A percentile compares a stretch with the other conserved stretches of the same genome.
Conservation (phyloP, 768 basidiomycete genomes). For the Boletus subcaerulescens region DNA sequence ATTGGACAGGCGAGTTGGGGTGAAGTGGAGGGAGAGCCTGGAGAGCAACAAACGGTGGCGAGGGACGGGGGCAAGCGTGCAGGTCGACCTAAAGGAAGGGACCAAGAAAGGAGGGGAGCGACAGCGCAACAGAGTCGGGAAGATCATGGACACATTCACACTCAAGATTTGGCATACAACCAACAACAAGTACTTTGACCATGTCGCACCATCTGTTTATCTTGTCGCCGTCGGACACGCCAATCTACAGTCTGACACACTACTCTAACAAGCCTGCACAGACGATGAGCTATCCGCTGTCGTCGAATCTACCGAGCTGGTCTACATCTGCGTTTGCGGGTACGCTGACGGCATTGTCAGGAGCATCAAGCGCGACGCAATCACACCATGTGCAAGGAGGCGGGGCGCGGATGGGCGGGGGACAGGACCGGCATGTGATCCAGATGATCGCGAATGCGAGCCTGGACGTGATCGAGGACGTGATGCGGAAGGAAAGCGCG, state of each 20-base stretch:
- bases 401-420: slow-evolving; percentile 67
- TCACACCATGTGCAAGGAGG: slow-evolving; percentile 58
- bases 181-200: slow-evolving; percentile 13
- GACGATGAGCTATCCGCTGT: slow-evolving; percentile 60
- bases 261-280: slow-evolving; percentile 72
- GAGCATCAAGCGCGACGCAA: slow-evolving; percentile 75
- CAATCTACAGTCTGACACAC: slow-evolving; percentile 80
- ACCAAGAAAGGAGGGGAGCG: neutral
- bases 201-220: slow-evolving; percentile 91
- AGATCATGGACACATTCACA: slow-evolving; percentile 1
- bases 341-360: slow-evolving; percentile 81
- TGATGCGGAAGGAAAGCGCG: slow-evolving; percentile 74
- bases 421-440: slow-evolving; percentile 88
- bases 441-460: slow-evolving; percentile 99
- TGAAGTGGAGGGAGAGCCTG: slow-evolving; percentile 14
- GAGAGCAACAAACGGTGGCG: neutral
- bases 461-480: slow-evolving; percentile 92
- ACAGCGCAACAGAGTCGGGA: slow-evolving; percentile 3
- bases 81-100: neutral
- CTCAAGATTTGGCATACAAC: neutral
- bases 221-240: slow-evolving; percentile 83
- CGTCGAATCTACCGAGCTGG: slow-evolving; percentile 85
- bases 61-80: neutral
- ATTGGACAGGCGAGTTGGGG: slow-evolving; percentile 9
- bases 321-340: slow-evolving; percentile 90